Conservation (phyloP, 2,329 filamentous ascomycete genomes). For the Hypoxylon sp. region DNA sequence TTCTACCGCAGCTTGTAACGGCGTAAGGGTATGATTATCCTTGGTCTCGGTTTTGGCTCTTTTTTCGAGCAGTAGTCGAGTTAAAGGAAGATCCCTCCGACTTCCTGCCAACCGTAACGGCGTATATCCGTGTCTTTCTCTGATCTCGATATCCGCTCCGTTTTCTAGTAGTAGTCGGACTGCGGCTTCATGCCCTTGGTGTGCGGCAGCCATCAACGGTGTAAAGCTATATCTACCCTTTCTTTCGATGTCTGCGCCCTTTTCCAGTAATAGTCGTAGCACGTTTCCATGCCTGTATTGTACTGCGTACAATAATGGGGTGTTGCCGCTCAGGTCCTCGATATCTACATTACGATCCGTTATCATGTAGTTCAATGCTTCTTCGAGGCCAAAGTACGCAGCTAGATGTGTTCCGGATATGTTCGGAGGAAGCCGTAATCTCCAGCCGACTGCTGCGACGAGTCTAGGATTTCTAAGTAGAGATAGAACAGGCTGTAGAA, state of each 20-base stretch:
- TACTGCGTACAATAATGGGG: neutral
- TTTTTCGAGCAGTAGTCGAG: neutral
- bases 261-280: neutral
- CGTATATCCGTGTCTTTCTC: neutral
- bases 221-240: too few relatives aligned
- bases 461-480: neutral
- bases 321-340: too few relatives aligned
- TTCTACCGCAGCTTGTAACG: neutral
- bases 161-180: neutral
- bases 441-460: too few relatives aligned
- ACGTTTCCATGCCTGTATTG: neutral
- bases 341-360: too few relatives aligned
- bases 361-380: too few relatives aligned
- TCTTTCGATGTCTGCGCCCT: slow-evolving; percentile 1
- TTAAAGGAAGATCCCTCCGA: neutral
- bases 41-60: neutral
- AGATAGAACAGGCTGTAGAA: neutral
- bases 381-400: too few relatives aligned
- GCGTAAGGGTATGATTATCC: slow-evolving; percentile 5
- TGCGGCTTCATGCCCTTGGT: neutral
- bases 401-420: too few relatives aligned
- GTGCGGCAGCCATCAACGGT: neutral
- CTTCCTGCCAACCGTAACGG: neutral
- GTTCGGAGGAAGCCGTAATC: too few relatives aligned
- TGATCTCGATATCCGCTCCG: slow-evolving; percentile 1